Evolutionary conservation across 768 basidiomycete genomes (phyloP).

Genomic region (Russula vinacea): DNA sequence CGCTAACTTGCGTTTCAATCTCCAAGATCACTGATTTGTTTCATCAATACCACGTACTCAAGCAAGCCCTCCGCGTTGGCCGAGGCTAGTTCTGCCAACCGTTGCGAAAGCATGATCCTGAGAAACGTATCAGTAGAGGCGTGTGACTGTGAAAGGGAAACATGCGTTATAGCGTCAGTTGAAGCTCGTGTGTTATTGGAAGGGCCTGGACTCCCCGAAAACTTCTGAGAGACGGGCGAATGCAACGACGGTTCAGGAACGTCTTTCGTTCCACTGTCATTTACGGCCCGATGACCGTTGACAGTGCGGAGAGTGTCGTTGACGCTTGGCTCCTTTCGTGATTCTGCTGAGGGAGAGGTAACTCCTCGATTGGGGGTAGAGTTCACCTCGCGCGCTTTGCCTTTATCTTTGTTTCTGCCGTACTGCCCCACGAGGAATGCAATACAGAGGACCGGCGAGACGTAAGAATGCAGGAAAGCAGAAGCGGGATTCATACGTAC

Average conservation of each 20-base stretch:
- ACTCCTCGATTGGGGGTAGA: constrained; percentile 23
- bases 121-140: constrained; percentile 28
- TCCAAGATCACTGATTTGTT: background rate
- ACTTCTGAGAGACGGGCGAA: constrained; percentile 7
- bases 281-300: background rate
- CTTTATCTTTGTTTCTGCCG: constrained; percentile 37
- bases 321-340: constrained; percentile 24
- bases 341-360: constrained; percentile 13
- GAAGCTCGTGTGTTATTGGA: constrained; percentile 20
- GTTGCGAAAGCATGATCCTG: constrained; percentile 74
- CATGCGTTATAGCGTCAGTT: constrained; percentile 27
- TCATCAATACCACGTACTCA: constrained; percentile 48
- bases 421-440: constrained; percentile 30
- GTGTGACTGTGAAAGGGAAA: constrained; percentile 23
- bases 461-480: constrained; percentile 15
- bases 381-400: constrained; percentile 34
- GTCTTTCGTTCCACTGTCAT: constrained; percentile 17
- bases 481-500: constrained; percentile 33
- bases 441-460: constrained; percentile 17
- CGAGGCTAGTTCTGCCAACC: constrained; percentile 73
- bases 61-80: constrained; percentile 80
- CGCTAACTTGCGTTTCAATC: constrained; percentile 43
- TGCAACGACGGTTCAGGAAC: constrained; percentile 27
- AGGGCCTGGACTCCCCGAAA: constrained; percentile 7
- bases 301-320: constrained; percentile 23